These are phyloP conservation scores for Cyclotella sp. DNA, from an alignment of 108 stramenopile genomes.

Conservation along the genomic window DNA sequence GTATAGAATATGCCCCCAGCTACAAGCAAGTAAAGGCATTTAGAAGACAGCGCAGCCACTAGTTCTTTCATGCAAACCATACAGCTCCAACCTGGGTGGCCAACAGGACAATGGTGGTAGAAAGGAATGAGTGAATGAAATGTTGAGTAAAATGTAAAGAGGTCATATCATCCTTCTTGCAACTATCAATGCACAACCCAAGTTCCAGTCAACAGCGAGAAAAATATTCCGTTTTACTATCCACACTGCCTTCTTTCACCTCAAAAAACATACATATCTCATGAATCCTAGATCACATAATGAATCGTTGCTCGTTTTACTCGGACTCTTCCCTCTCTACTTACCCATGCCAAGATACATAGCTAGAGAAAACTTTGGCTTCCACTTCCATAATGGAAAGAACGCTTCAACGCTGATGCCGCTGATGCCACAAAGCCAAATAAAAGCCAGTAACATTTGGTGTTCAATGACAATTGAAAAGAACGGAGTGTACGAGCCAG, in stretches of 20 bases:
- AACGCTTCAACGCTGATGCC: conserved; percentile 81
- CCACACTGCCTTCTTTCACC: too few relatives aligned
- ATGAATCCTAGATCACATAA: too few relatives aligned
- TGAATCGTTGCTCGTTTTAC: too few relatives aligned
- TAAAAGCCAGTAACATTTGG: conserved; percentile 73
- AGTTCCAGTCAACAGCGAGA: too few relatives aligned
- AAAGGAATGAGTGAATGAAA: too few relatives aligned
- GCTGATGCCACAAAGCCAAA: conserved; percentile 82
- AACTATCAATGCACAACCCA: too few relatives aligned
- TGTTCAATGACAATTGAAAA: conserved; percentile 76
- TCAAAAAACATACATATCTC: too few relatives aligned
- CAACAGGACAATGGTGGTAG: too few relatives aligned
- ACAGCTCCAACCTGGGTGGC: conserved; percentile 66
- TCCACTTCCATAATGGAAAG: conserved; percentile 65
- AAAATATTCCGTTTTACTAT: too few relatives aligned
- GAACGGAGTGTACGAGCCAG: conserved; percentile 89
- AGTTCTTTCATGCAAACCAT: conserved; percentile 68
- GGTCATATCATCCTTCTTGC: too few relatives aligned
- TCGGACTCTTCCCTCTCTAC: too few relatives aligned
- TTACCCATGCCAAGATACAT: conserved; percentile 68
- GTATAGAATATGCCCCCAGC: conserved; percentile 87
- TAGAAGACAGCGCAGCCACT: conserved; percentile 48
- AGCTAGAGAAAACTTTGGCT: conserved; percentile 60
- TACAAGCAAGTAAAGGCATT: conserved; percentile 58
- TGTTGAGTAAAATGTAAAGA: too few relatives aligned